Evolutionary conservation across 257 asterid genomes (phyloP).

Genomic region (Galeopsis tetrahit): DNA sequence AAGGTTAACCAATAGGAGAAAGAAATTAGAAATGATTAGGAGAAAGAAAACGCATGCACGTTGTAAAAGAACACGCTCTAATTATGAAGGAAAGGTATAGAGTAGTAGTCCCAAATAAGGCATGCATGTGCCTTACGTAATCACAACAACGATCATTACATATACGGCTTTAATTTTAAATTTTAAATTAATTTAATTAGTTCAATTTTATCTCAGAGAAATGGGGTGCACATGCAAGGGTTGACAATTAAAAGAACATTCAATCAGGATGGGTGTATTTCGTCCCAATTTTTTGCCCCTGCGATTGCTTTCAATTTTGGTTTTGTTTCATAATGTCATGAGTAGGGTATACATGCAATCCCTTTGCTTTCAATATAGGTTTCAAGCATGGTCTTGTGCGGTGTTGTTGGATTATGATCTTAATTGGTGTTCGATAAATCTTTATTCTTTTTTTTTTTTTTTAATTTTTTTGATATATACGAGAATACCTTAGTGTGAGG

Average conservation of each 20-base stretch:
- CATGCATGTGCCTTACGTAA: slow-evolving; percentile 40
- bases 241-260: slow-evolving; percentile 35
- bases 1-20: slow-evolving; percentile 25
- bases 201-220: background rate
- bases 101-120: slow-evolving; percentile 21
- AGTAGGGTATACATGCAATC: background rate
- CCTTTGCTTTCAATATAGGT: too few relatives aligned
- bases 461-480: too few relatives aligned
- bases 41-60: background rate
- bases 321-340: background rate
- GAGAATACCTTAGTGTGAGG: too few relatives aligned
- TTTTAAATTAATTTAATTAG: background rate
- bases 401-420: too few relatives aligned
- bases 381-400: too few relatives aligned
- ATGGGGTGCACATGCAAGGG: slow-evolving; percentile 49
- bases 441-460: too few relatives aligned
- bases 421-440: too few relatives aligned
- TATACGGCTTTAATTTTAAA: slow-evolving; percentile 31
- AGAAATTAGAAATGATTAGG: slow-evolving; percentile 28
- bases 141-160: slow-evolving; percentile 18
- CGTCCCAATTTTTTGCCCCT: slow-evolving; percentile 20
- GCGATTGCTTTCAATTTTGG: background rate
- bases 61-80: slow-evolving; percentile 30
- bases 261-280: slow-evolving; percentile 33
- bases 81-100: slow-evolving; percentile 26